Base-by-base conservation (phyloP, 768 basidiomycete species). In the Termitomyces sp. region DNA sequence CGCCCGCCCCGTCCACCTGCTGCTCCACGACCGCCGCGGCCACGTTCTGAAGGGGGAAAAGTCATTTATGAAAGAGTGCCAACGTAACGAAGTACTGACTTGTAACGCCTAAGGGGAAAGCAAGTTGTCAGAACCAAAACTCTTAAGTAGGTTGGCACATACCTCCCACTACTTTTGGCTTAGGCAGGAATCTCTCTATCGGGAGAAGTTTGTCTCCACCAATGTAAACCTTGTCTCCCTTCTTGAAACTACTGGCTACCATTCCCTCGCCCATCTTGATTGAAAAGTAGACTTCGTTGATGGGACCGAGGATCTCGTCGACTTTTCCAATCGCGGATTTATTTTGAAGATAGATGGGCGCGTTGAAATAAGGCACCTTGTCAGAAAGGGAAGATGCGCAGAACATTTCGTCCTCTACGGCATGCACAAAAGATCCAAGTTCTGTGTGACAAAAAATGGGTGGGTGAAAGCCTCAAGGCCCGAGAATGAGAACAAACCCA, bases 311-410 rank as follows among this genome's bases (percentile, higher is more conserved):
- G 64, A 99, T 98, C 73, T 99, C 97, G 73, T 99, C 97, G 42
- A 99, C 90, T 75, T 97, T 98, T 60, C 97, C 96, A 60, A 98
- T 93, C 63, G 85, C 80, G 10, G 93, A 91, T 75, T 97, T 98
- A 73, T 98, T 97, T 78, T 92, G 87, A 53, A 98, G 83, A 72
- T 96, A 98, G 69, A 98, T 94, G 49, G 96, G 95, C 0, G 96
- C 95, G 71, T 99, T 99, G 83, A 99, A 99, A 73, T 94, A 96
- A 0, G 97, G 97, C 27, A 99, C 94, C 77, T 92, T 96, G 73
- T 95, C 87, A 3, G 87, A 74, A 68, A 92, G 81, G 20, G 84
- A 73, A 4, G 94, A 93, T 7, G 86, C 79, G 71, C 97, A 99
- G 51, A 99, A 80, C 96, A 99, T 98, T 70, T 99, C 95, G 59